Base-by-base conservation (phyloP, 371 early-diverging fungal genomes). In the Mucor circinelloides region DNA sequence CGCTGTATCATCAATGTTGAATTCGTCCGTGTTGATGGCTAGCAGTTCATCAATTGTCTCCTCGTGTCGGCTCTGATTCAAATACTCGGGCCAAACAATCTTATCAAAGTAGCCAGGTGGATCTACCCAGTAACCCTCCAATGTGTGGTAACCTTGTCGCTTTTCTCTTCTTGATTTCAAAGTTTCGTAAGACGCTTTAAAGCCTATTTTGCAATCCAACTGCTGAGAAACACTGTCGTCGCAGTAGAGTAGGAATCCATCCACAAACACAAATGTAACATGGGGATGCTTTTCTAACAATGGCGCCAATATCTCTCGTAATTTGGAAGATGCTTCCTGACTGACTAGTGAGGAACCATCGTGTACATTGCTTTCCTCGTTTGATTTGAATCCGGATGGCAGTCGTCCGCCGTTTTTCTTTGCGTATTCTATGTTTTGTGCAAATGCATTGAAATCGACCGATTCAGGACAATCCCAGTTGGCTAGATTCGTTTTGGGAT, bases 381-480 rank as follows among this genome's bases (percentile, higher is more conserved):
- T 78, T 0, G 84, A 86, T 2, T 68, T 32, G 40, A 80, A 84
- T 6, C 62, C 77, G 27, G 60, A 56, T 0, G 87, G 86, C 7
- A 89, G 60, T 7, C 59, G 27, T 1, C 84, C 83, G 25, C 64
- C n/a, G 46, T 81, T 70, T 30, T 69, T 60, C 42, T 75, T 79
- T 27, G 81, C 73, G 36, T 78, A 59, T 15, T 68, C 42, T 12
- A 93, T 73, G 0, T 73, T 70, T 0, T 68, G 50, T 27, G 75
- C 74, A 70, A 94, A 75, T 12, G 68, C 52, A 0, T 67, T 54
- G 66, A 90, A 88, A 58, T 94, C 90, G 2, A 95, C 79, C 2
- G 94, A 89, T 27, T 84, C 90, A 9, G 94, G 94, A 44, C 91
- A 93, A 74, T 96, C 96, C 96, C 95, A 96, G 70, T 96, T 91